These are phyloP conservation scores for Arctium lappa DNA, from an alignment of 129 eudicot genomes.

Conservation along the genomic window DNA sequence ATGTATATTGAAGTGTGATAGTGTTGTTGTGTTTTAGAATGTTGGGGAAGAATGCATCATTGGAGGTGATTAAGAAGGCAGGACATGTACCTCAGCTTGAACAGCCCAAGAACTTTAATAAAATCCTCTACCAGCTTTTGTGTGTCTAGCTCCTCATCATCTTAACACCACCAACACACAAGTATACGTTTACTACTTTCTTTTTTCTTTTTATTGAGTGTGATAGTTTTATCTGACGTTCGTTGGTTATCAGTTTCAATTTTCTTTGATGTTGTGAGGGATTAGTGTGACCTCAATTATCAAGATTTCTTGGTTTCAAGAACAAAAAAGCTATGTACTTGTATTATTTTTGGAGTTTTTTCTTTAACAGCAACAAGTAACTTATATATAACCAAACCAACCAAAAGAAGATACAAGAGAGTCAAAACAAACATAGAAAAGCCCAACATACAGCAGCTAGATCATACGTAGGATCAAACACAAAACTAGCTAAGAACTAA, in stretches of 20 bases:
- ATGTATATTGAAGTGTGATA: neutral
- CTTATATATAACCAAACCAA: too few relatives aligned
- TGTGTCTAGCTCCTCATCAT: slow-evolving; percentile 17
- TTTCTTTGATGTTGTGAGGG: neutral
- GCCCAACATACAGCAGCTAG: too few relatives aligned
- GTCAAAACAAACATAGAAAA: too few relatives aligned
- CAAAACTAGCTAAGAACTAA: too few relatives aligned
- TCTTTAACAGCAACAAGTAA: too few relatives aligned
- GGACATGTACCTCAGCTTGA: slow-evolving; percentile 69
- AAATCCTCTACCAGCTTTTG: slow-evolving; percentile 44
- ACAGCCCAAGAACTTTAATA: slow-evolving; percentile 46
- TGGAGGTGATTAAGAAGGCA: slow-evolving; percentile 58
- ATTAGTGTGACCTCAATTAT: neutral
- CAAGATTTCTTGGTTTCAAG: neutral
- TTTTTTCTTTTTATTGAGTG: neutral
- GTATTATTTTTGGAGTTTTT: neutral
- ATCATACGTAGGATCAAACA: too few relatives aligned
- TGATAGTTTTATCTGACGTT: neutral
- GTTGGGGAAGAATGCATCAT: slow-evolving; percentile 56
- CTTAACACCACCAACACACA: neutral
- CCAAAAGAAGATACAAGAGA: too few relatives aligned
- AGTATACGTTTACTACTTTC: neutral
- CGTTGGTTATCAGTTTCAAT: neutral
- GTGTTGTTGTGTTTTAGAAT: slow-evolving; percentile 29
- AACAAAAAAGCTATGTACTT: neutral